Conservation (phyloP, 371 early-diverging fungal species). For the Syncephalastrum contaminatum region DNA sequence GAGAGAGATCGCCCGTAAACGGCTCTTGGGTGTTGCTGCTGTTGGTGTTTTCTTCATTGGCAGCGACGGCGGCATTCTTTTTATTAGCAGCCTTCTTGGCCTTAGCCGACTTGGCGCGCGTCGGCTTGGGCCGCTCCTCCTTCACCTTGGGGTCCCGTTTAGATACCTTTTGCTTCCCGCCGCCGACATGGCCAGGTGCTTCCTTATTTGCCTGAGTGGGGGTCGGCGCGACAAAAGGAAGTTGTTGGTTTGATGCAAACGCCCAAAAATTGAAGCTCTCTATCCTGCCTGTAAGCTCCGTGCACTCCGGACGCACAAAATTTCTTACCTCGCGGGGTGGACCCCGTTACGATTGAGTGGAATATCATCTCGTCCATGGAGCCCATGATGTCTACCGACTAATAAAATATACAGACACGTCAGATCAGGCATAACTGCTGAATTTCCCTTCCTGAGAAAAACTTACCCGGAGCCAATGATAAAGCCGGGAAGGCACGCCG, state of each 20-base stretch:
- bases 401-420: background rate
- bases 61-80: constrained; percentile 2
- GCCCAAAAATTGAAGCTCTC: constrained; percentile 8
- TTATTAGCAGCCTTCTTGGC: constrained; percentile 9
- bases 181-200: constrained; percentile 2
- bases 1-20: constrained; percentile 9
- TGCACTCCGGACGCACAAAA: background rate
- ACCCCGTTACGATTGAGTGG: constrained; percentile 1
- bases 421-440: background rate
- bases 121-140: constrained; percentile 10
- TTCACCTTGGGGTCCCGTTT: constrained; percentile 9
- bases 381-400: constrained; percentile 7
- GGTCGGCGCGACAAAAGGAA: background rate
- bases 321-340: constrained; percentile 3
- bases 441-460: background rate
- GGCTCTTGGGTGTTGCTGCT: constrained; percentile 1
- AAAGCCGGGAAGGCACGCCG: constrained; percentile 5
- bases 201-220: background rate
- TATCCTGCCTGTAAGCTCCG: background rate
- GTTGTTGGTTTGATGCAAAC: constrained; percentile 2
- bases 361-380: constrained; percentile 8
- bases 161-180: constrained; percentile 9
- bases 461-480: constrained; percentile 8
- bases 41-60: constrained; percentile 1
- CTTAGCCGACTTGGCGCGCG: constrained; percentile 9